Base-by-base conservation (phyloP, 495 filamentous ascomycete genomes). In the Aspergillus saccharolyticus region DNA sequence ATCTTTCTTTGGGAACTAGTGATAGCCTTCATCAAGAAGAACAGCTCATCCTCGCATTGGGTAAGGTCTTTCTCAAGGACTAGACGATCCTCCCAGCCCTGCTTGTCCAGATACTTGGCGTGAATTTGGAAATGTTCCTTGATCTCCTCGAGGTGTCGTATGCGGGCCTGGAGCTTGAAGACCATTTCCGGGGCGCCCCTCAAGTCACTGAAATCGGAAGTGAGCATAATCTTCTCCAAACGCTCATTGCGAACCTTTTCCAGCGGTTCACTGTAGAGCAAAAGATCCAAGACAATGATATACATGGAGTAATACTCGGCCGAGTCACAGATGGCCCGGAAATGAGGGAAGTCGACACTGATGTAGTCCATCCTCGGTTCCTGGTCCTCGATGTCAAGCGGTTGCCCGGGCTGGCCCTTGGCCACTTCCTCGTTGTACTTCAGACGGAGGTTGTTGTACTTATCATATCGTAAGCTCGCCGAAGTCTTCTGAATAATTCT, bases 1-100 rank as follows among this genome's bases (percentile, higher is more conserved):
- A 84, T 83, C 65, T 91, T 93, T 55, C 91, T 76, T 67, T 99
- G 94, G 9, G 91, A 91, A 3, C 92, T 93, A 0, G 93, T 99
- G 70, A 99, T 97, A 19, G 94, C 94, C 63, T 99, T 97, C 95
- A 97, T 97, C 81, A 97, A 88, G 76, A 99, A 99, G 77, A 99
- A 99, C 33, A 99, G 74, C 72, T 99, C 95, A 65, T 99, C 95
- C 66, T 97, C 95, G 66, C 89, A 97, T 49, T 81, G 83, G 17
- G 89, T 81, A 53, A 99, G 77, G 65, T 99, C 94, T 44, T 89
- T 85, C 64, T 97, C 94, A 21, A 99, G 81, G 8, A 83, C 67
- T 60, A 96, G 74, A 30, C 91, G 83, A 68, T 96, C 91, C 59
- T 93, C 82, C 93, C 94, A 97, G 12, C 91, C 92, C 65, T 89